These are phyloP conservation scores for Borovskyia barvae DNA, from an alignment of 208 protist species.

Conservation along the genomic window DNA sequence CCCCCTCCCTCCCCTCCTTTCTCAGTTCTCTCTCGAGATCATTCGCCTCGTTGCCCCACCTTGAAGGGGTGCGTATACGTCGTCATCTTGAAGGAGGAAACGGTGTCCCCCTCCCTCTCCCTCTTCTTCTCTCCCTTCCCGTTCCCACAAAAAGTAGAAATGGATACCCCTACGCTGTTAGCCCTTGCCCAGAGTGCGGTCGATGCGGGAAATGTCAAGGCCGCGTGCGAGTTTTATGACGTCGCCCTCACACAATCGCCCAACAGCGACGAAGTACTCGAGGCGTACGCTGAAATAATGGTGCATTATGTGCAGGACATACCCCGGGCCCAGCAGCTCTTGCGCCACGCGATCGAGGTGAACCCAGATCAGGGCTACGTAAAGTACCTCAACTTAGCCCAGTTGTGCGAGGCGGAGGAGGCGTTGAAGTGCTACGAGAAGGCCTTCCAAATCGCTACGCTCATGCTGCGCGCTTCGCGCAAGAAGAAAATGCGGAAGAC, in stretches of 20 bases:
- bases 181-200: slow-evolving; percentile 82
- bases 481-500: slow-evolving; percentile 52
- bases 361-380: slow-evolving; percentile 79
- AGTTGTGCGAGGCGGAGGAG: slow-evolving; percentile 78
- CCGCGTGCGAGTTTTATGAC: slow-evolving; percentile 87
- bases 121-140: too few relatives aligned
- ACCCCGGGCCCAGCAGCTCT: slow-evolving; percentile 73
- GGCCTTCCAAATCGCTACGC: slow-evolving; percentile 64
- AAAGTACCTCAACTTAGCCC: slow-evolving; percentile 91
- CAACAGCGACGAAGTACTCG: slow-evolving; percentile 89
- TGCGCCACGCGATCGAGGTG: slow-evolving; percentile 83
- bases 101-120: too few relatives aligned
- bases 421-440: slow-evolving; percentile 80
- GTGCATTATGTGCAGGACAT: slow-evolving; percentile 80
- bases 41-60: too few relatives aligned
- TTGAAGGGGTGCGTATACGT: too few relatives aligned
- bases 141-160: too few relatives aligned
- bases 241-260: slow-evolving; percentile 64
- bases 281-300: slow-evolving; percentile 91
- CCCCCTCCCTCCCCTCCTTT: too few relatives aligned
- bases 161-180: slow-evolving; percentile 77
- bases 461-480: slow-evolving; percentile 46
- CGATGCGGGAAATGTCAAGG: slow-evolving; percentile 78
- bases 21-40: too few relatives aligned
- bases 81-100: too few relatives aligned